phyloP scores from a whole-genome alignment of 2,329 filamentous ascomycete genomes.

The Spiromastix sp. region DNA sequence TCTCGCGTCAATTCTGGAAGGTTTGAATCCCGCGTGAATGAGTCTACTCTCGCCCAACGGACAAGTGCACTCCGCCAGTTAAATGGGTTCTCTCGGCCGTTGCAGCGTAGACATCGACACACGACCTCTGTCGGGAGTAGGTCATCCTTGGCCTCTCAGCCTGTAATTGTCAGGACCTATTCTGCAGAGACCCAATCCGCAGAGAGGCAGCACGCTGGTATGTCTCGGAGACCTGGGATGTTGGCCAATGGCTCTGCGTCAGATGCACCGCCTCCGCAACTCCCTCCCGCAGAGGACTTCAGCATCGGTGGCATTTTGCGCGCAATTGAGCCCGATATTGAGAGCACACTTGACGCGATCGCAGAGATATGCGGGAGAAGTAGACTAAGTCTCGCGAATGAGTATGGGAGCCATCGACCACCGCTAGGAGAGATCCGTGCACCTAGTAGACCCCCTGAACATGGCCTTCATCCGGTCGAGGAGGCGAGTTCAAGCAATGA shows the following conservation, averaged over 20 bases:
- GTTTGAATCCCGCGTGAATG: conserved; percentile 19
- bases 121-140: conserved; percentile 14
- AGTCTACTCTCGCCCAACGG: conserved; percentile 22
- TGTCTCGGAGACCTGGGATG: conserved; percentile 24
- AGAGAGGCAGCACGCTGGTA: conserved; percentile 19
- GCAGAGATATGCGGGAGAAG: conserved; percentile 54
- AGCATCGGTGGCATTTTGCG: conserved; percentile 46
- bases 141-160: conserved; percentile 26
- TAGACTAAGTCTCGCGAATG: conserved; percentile 50
- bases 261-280: conserved; percentile 18
- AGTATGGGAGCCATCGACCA: conserved; percentile 52
- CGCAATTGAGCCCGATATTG: conserved; percentile 49
- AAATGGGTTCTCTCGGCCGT: conserved; percentile 18
- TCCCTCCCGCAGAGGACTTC: conserved; percentile 43
- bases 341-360: conserved; percentile 49
- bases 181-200: conserved; percentile 27
- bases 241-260: conserved; percentile 15
- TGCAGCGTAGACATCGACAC: conserved; percentile 18
- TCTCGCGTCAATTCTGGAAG: conserved; percentile 16
- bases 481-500: conserved; percentile 32
- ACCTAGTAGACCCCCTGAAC: conserved; percentile 13
- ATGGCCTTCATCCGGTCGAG: conserved; percentile 31
- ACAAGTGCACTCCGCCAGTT: conserved; percentile 24
- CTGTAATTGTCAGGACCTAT: conserved; percentile 35
- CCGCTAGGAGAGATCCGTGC: conserved; percentile 48